These are phyloP conservation scores for Monilinia fructicola DNA, from an alignment of 2,329 filamentous ascomycete species.

Conservation along the genomic window DNA sequence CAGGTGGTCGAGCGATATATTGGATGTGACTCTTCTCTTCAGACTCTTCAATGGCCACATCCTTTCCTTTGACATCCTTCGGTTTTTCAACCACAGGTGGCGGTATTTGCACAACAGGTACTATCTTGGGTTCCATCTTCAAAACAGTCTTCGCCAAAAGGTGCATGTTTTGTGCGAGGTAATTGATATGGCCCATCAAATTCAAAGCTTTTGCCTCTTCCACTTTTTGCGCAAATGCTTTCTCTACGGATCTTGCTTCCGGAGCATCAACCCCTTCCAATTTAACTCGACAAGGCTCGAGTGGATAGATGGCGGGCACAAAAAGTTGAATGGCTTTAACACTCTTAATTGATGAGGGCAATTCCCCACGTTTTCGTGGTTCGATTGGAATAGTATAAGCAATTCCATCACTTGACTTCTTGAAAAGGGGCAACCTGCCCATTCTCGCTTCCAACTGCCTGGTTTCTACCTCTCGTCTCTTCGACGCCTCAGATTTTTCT, in stretches of 20 bases:
- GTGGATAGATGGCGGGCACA: constrained; percentile 69
- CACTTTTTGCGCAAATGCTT: constrained; percentile 61
- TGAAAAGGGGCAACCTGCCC: constrained; percentile 64
- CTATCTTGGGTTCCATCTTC: constrained; percentile 27
- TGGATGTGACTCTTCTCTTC: constrained; percentile 63
- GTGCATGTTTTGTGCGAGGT: constrained; percentile 69
- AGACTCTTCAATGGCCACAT: constrained; percentile 36
- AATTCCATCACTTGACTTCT: constrained; percentile 67
- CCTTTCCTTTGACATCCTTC: constrained; percentile 24
- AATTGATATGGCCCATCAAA: constrained; percentile 74
- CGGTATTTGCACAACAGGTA: constrained; percentile 18
- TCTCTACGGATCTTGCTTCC: constrained; percentile 63
- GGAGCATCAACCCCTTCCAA: constrained; percentile 61
- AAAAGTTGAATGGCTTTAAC: constrained; percentile 66
- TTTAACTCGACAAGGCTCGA: constrained; percentile 65
- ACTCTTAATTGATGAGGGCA: constrained; percentile 60
- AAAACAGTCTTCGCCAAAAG: constrained; percentile 58
- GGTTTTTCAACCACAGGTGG: background rate
- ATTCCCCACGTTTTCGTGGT: constrained; percentile 57
- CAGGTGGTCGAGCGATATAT: constrained; percentile 72
- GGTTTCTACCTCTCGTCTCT: constrained; percentile 62
- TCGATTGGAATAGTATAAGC: constrained; percentile 71
- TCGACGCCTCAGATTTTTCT: constrained; percentile 62
- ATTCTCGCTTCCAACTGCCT: constrained; percentile 75
- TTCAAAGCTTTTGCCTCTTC: constrained; percentile 57